These are phyloP conservation scores for Colletotrichum neosansevieriae DNA, from an alignment of 2,329 filamentous ascomycete genomes.

Conservation along the genomic window DNA sequence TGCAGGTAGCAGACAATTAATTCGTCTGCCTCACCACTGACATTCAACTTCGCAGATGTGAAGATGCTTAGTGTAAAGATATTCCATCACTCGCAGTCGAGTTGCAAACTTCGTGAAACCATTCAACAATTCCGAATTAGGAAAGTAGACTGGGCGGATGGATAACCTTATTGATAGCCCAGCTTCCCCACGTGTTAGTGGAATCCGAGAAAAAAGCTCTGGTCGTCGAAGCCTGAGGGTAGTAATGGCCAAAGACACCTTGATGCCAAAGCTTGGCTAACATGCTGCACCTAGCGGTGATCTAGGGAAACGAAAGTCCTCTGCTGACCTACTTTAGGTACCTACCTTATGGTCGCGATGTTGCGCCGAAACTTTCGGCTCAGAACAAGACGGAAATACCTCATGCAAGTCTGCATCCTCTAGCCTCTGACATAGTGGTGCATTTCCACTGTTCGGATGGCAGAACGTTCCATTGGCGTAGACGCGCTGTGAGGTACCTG, in stretches of 20 bases:
- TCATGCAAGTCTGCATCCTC: slow-evolving; percentile 9
- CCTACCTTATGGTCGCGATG: slow-evolving; percentile 2
- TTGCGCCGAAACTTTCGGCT: neutral
- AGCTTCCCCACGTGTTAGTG: neutral
- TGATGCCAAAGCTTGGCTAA: neutral
- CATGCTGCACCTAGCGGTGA: slow-evolving; percentile 31
- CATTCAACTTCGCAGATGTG: too few relatives aligned
- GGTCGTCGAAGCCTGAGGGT: too few relatives aligned
- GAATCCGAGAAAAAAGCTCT: too few relatives aligned
- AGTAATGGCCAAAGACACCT: neutral
- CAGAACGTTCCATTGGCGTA: slow-evolving; percentile 12
- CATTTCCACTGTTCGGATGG: slow-evolving; percentile 30
- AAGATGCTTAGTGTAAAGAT: too few relatives aligned
- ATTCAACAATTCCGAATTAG: neutral
- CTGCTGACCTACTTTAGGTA: slow-evolving; percentile 10
- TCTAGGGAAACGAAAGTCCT: slow-evolving; percentile 8
- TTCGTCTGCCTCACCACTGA: neutral
- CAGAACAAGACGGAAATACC: neutral
- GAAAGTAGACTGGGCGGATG: slow-evolving; percentile 19
- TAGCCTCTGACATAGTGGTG: slow-evolving; percentile 23
- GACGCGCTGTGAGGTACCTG: slow-evolving; percentile 37
- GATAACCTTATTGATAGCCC: too few relatives aligned
- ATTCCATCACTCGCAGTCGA: too few relatives aligned
- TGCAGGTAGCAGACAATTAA: slow-evolving; percentile 14
- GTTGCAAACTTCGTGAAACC: too few relatives aligned